Base-by-base conservation (phyloP, 2,329 filamentous ascomycete species). In the Fusarium nodosum region DNA sequence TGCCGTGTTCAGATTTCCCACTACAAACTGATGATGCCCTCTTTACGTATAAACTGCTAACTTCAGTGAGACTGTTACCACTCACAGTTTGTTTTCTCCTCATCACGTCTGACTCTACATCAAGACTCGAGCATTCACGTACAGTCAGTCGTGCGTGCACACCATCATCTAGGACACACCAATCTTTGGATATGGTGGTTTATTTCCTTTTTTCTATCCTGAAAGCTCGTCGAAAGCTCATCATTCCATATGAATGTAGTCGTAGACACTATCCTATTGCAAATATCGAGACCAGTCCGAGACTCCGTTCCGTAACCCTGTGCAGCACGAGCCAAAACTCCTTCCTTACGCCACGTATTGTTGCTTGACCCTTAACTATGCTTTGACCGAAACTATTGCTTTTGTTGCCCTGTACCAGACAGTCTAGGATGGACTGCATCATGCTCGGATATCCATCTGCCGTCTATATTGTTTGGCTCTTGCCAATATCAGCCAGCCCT, bases 271-370 rank as follows among this genome's bases (percentile, higher is more conserved):
- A 18, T 51, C 54, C 58, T 39, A 33, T 50, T 47, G 41, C 68
- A 26, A 36, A 48, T 26, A n/a, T 48, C 28, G 20, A 47, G 52
- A 33, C 39, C 38, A 46, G 54, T 15, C 56, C 53, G 34, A 39
- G 59, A 65, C 62, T 58, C 46, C 53, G 28, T 26, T 54, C 13
- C 55, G 24, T 39, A 39, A 52, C 36, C 34, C 26, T 34, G 54
- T 60, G 54, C 54, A 54, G 39, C 18, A 44, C 60, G 30, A 48
- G 56, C 54, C 61, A n/a, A 42, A 70, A 69, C 67, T 68, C 67
- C 66, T 50, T 52, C 46, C 44, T 50, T 44, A 68, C 70, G 67
- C 67, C 33, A 26, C 44, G 12, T n/a, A 24, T 45, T 36, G 36
- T 34, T 33, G 28, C 34, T 36, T 34, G 12, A 13, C 26, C 42